Percentiles rank a stretch among this genome's conserved stretches.
Conservation (phyloP, 257 asterid genomes). For the Rubia yunnanensis region DNA sequence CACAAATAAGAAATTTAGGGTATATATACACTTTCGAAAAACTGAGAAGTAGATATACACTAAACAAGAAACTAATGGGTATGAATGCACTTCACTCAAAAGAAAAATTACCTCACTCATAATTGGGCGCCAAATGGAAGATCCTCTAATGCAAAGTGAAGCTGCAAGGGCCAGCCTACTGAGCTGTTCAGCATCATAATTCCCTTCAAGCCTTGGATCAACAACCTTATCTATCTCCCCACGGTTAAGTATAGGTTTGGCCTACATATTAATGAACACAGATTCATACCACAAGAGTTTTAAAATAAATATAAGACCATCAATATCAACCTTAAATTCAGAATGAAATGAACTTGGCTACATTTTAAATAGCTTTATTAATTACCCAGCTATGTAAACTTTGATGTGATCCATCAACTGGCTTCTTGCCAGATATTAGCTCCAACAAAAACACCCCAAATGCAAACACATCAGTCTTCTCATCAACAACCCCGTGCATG, state of each 20-base stretch:
- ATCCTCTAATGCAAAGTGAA: slow-evolving; percentile 80
- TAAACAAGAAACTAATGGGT: too few relatives aligned
- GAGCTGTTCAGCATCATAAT: slow-evolving; percentile 46
- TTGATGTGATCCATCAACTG: slow-evolving; percentile 81
- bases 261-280: slow-evolving; percentile 28
- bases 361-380: neutral
- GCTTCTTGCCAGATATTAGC: slow-evolving; percentile 78
- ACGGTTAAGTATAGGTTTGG: slow-evolving; percentile 61
- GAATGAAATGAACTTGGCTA: too few relatives aligned
- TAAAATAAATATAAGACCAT: neutral
- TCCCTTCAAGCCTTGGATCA: slow-evolving; percentile 66
- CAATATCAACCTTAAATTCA: neutral
- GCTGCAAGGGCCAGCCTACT: slow-evolving; percentile 65
- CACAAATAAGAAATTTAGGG: too few relatives aligned
- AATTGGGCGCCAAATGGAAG: slow-evolving; percentile 86
- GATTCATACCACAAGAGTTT: neutral
- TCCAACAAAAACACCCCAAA: slow-evolving; percentile 82
- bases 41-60: too few relatives aligned
- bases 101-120: slow-evolving; percentile 62
- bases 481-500: slow-evolving; percentile 96
- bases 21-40: too few relatives aligned
- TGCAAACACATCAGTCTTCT: slow-evolving; percentile 94
- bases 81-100: too few relatives aligned
- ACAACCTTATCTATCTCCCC: slow-evolving; percentile 57
- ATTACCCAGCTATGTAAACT: slow-evolving; percentile 94